Base-by-base conservation (phyloP, 805 yeast species). In the Metschnikowia corniflorae region DNA sequence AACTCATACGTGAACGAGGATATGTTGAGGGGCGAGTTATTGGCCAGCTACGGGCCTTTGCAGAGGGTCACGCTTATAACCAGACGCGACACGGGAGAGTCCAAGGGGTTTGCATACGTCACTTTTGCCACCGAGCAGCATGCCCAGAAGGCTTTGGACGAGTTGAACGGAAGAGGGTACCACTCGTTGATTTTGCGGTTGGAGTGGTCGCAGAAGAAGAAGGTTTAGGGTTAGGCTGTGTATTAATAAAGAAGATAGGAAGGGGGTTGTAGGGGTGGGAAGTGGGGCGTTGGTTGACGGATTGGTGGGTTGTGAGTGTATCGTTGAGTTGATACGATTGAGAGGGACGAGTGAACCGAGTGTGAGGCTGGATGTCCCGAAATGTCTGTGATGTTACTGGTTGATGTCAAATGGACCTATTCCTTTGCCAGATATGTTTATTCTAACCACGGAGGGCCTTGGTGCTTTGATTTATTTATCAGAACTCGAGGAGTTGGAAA, bases 71-170 rank as follows among this genome's bases (percentile, higher is more conserved):
- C 83, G 46, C 73, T 93, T 41, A 88, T 88, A 42, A 84, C 86
- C 70, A 86, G 88, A 68, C 83, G 87, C 68, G 95, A 85, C 54
- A 93, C 97, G 18, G 93, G 95, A 48, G 82, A 82, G 63, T 85
- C 96, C 29, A 84, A 87, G 68, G 99, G 99, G 57, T 80, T 91
- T 63, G 97, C 97, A 5, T 93, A 86, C 63, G 94, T 89, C 48
- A 82, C 91, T 43, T 85, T 85, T 61, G 77, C 73, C 42, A 73
- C 80, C 39, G 78, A 78, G 56, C 61, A 63, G 40, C 69, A 67
- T 50, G 98, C 97, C 29, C 81, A 84, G 64, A 62, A 60, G 48
- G 97, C 96, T 35, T 70, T 83, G 65, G 80, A 83, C 45, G 61
- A 57, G 37, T 74, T 88, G 64, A 75, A 93, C 61, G 96, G 97